Evolutionary conservation across 352 stramenopile genomes (phyloP), one percentile per base, ranked within the genome.

Genomic region (Pythium aphanidermatum): DNA sequence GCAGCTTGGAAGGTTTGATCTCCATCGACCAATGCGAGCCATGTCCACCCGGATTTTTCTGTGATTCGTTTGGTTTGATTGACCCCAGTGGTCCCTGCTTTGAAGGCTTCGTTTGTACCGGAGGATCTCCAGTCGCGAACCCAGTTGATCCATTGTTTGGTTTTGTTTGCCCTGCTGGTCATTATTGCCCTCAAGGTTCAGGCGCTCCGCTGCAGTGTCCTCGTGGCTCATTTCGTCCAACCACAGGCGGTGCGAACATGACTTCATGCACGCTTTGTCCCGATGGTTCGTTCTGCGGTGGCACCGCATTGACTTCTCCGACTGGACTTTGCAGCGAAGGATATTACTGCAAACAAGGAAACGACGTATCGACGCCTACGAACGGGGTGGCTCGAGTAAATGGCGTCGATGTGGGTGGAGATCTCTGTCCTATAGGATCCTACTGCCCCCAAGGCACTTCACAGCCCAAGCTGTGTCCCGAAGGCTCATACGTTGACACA

Each of bases 21-120:
- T 66, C 69, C 17, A 59, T 76, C 17, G 53, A 68, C 0, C 78
- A 95, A 47, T 98, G 92, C 39, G 68, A 75, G 19, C 27, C 61
- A 16, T 98, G 92, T 60, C 65, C 80, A 9, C 59, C 71, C 8
- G 91, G 91, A 0, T 74, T 63, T 20, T 98, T 88, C 35, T 98
- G 92, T 53, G 88, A 97, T 38, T 83, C 86, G 13, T 91, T 85
- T 38, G 83, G 77, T 1, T 47, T 84, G 1, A 70, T 52, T 0
- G 28, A 36, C 3, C 70, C 68, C 13, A 87, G 74, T 52, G 75
- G 69, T 0, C 58, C 53, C 4, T 91, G 78, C 42, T 65, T 86
- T 8, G 73, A 71, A 48, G 78, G 78, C 0, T 88, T 83, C 51
- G 60, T 88, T 2, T 91, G 78, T 30, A 36, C 45, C 4, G 71